Conservation (phyloP, 345 rosid species). For the Limnanthes douglasii region DNA sequence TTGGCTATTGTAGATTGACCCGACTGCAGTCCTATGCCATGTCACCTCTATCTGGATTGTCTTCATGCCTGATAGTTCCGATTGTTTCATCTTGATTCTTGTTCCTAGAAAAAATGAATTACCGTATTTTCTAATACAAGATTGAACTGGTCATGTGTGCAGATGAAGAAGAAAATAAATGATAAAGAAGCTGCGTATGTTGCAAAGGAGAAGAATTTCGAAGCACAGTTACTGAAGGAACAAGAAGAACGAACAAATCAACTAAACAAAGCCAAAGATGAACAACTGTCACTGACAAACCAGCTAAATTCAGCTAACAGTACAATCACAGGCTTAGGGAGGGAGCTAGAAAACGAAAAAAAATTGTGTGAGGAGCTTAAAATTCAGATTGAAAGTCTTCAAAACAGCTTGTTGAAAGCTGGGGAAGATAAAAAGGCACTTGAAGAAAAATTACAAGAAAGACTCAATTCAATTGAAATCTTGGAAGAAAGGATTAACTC, state of each 20-base stretch:
- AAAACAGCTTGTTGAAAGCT: slow-evolving; percentile 28
- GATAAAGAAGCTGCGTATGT: slow-evolving; percentile 47
- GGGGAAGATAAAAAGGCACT: slow-evolving; percentile 41
- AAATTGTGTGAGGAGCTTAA: slow-evolving; percentile 33
- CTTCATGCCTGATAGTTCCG: neutral
- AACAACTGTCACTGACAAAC: slow-evolving; percentile 28
- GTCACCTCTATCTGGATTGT: neutral
- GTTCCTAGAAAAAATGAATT: neutral
- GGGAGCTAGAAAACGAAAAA: slow-evolving; percentile 61
- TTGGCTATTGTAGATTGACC: neutral
- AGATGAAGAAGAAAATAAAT: slow-evolving; percentile 53
- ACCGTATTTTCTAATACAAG: neutral
- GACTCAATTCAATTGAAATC: slow-evolving; percentile 24
- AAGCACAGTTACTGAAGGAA: slow-evolving; percentile 41
- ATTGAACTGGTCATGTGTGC: slow-evolving; percentile 13
- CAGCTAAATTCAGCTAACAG: slow-evolving; percentile 53
- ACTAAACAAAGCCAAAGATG: slow-evolving; percentile 43
- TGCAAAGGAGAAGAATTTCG: slow-evolving; percentile 41
- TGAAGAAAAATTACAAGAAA: slow-evolving; percentile 43
- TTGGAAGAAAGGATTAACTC: slow-evolving; percentile 39
- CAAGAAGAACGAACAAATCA: slow-evolving; percentile 36
- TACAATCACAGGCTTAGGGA: slow-evolving; percentile 42
- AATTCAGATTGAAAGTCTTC: slow-evolving; percentile 36
- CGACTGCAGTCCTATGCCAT: too few relatives aligned
- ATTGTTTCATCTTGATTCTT: neutral